Evolutionary conservation across 163 green algal species (phyloP).

Genomic region (Chlorella variabilis): DNA sequence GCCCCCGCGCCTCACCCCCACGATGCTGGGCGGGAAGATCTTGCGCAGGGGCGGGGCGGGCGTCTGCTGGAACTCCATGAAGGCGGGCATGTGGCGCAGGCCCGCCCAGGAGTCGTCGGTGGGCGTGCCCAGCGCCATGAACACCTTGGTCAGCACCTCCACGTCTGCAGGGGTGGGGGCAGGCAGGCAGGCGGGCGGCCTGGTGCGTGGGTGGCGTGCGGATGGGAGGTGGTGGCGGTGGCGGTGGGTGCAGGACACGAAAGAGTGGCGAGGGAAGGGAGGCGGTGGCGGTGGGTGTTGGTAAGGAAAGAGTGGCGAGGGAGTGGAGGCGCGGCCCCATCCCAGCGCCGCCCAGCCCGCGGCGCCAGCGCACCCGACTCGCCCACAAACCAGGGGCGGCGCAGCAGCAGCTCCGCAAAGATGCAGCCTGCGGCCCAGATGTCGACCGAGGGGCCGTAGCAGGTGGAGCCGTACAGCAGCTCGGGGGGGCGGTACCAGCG

Average conservation of each 20-base stretch:
- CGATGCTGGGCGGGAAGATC: constrained; percentile 63
- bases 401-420: constrained; percentile 87
- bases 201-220: not conserved
- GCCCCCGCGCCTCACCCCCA: constrained; percentile 31
- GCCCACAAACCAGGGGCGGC: constrained; percentile 86
- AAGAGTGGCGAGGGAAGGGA: no score
- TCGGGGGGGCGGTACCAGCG: constrained; percentile 94
- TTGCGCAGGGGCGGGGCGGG: constrained; percentile 59
- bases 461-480: constrained; percentile 87
- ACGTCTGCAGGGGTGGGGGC: constrained; percentile 65
- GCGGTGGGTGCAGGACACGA: not conserved
- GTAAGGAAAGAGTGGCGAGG: no score
- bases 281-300: no score
- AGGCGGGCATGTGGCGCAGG: constrained; percentile 71
- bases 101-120: constrained; percentile 56
- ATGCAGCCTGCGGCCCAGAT: constrained; percentile 96
- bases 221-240: no score
- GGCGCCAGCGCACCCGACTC: constrained; percentile 43
- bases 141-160: constrained; percentile 89
- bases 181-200: not conserved
- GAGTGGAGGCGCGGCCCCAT: no score
- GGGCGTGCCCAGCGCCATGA: constrained; percentile 71
- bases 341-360: no score
- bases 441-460: constrained; percentile 85
- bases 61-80: constrained; percentile 76